Percentiles rank a stretch among this genome's conserved stretches.
These are phyloP conservation scores for Paraglomus brasilianum DNA, from an alignment of 192 early-diverging fungal species.

Conservation along the genomic window DNA sequence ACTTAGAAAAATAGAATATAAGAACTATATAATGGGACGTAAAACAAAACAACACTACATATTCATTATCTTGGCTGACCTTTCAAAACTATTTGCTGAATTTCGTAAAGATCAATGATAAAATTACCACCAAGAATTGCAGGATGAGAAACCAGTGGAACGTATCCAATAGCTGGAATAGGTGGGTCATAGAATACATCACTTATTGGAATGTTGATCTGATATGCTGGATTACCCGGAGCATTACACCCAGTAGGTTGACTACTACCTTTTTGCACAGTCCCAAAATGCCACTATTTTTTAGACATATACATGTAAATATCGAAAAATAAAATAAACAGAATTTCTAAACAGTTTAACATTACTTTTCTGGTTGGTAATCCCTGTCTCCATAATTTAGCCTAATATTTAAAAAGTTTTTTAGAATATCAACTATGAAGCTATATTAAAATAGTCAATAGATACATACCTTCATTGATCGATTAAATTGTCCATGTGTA, in stretches of 20 bases:
- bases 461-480: slow-evolving; percentile 1
- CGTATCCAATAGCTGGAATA: slow-evolving; percentile 16
- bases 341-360: slow-evolving; percentile 23
- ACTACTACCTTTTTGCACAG: slow-evolving; percentile 12
- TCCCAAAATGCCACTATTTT: slow-evolving; percentile 12
- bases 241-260: slow-evolving; percentile 12
- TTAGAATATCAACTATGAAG: slow-evolving; percentile 8
- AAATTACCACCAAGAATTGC: slow-evolving; percentile 20
- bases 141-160: not conserved
- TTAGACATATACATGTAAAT: slow-evolving; percentile 23
- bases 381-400: slow-evolving; percentile 19
- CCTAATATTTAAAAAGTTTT: slow-evolving; percentile 30
- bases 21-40: too few species aligned
- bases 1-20: too few species aligned
- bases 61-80: slow-evolving; percentile 16
- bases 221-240: not conserved
- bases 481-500: not conserved
- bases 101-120: slow-evolving; percentile 27
- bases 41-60: slow-evolving; percentile 2
- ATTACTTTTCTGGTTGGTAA: slow-evolving; percentile 26
- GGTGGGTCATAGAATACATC: slow-evolving; percentile 23
- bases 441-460: slow-evolving; percentile 12
- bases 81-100: slow-evolving; percentile 26
- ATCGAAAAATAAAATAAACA: slow-evolving; percentile 25
- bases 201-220: not conserved